Base-by-base conservation (phyloP, 2,329 filamentous ascomycete genomes). In the Hypoxylon sp. region DNA sequence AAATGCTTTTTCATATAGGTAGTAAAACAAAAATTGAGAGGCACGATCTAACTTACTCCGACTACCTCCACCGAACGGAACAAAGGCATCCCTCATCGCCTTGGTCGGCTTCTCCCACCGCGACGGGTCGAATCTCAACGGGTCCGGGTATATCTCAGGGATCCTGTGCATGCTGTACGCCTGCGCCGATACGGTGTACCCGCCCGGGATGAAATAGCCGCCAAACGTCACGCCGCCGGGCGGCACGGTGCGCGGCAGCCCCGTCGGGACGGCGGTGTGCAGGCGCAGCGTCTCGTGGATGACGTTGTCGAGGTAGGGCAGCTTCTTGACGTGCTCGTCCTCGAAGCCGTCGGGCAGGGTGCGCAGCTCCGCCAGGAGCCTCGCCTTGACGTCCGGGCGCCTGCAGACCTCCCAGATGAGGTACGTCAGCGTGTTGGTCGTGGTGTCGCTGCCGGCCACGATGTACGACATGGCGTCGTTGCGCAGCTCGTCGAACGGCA, bases 51-150 rank as follows among this genome's bases (percentile, higher is more conserved):
- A 64, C 72, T 59, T 65, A 76, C 82, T 80, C 46, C 84, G 76
- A 0, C 83, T 80, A 2, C 84, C 85, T 14, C 80, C 82, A 1
- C 85, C 84, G 67, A 86, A 87, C 0, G 84, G 80, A 61, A 83
- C 77, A 59, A 81, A 85, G 0, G 81, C 80, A 9, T 80, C 79
- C 61, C 82, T 85, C 78, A 82, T 82, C 16, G 69, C 74, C 45
- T 69, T 70, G 2, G 71, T 74, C 28, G 73, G 70, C 4, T 62
- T 69, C 46, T 67, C 71, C 81, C 82, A 84, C 33, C 82, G 72
- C 11, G 74, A 72, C 1, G 80, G 80, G 36, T 80, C 65, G 52
- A 66, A 76, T 14, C 58, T 65, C 6, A 79, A 71, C 0, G 83
- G 82, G 0, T 82, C 73, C 0, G 75, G 71, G 52, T 81, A 86